Conservation (phyloP, 1,284 basidiomycete species). For the Cutaneotrichosporon sp. region DNA sequence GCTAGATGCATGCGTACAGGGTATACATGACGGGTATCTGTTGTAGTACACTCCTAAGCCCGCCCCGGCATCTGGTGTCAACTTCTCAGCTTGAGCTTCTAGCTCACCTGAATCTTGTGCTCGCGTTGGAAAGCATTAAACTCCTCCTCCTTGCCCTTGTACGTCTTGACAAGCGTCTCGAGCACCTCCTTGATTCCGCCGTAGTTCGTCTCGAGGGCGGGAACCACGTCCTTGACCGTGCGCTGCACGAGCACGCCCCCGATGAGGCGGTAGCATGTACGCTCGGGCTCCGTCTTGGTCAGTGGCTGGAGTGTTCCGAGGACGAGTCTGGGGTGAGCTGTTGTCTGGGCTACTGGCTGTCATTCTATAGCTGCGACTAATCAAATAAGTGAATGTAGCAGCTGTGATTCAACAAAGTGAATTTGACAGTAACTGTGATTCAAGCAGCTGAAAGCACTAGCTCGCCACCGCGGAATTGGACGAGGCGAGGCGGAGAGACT, state of each 20-base stretch:
- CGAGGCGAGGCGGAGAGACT: conserved; percentile 25
- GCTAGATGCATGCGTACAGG: conserved; percentile 11
- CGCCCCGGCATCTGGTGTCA: conserved; percentile 21
- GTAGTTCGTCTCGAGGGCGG: conserved; percentile 78
- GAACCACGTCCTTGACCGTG: conserved; percentile 92
- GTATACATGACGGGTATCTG: conserved; percentile 24
- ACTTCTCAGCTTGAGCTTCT: conserved; percentile 1
- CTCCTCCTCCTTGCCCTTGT: conserved; percentile 81
- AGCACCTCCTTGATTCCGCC: conserved; percentile 83
- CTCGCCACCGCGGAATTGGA: not conserved
- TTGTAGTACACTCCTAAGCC: conserved; percentile 7
- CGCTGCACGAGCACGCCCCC: conserved; percentile 95
- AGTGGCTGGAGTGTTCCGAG: conserved; percentile 73
- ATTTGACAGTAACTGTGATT: too few species aligned
- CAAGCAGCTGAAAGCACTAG: not conserved
- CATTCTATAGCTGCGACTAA: too few species aligned
- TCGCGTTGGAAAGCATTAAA: conserved; percentile 79
- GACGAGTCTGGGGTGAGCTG: conserved; percentile 66
- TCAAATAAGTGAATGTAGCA: too few species aligned
- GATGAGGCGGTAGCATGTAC: conserved; percentile 95
- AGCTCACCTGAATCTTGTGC: conserved; percentile 69
- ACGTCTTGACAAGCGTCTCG: conserved; percentile 71
- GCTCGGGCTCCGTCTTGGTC: conserved; percentile 73
- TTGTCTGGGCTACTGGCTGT: too few species aligned
- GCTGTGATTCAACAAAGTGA: too few species aligned